Percentiles rank a stretch among this genome's conserved stretches.
Conservation (phyloP, 306 rosid genomes). For the Crotalaria pallida region DNA sequence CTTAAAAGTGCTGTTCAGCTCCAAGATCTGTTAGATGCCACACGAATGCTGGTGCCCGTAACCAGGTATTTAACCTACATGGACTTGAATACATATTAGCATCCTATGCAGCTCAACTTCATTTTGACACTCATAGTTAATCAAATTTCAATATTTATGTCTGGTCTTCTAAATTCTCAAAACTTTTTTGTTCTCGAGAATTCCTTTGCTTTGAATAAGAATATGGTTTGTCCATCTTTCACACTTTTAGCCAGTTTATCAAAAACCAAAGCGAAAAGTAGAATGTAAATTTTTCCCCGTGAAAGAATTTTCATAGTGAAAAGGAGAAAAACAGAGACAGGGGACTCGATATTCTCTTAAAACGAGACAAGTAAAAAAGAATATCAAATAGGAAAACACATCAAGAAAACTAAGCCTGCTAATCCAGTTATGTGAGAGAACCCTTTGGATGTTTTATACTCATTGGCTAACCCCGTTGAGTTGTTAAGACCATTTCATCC, state of each 20-base stretch:
- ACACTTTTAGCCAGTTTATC: background rate
- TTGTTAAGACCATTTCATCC: background rate
- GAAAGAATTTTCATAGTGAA: background rate
- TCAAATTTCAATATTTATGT: background rate
- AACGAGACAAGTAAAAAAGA: background rate
- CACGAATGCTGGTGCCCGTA: constrained; percentile 92
- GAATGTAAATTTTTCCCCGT: background rate
- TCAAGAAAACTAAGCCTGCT: background rate
- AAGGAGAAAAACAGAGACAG: background rate
- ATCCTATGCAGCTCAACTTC: background rate
- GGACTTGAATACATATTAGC: background rate
- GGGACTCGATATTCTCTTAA: background rate
- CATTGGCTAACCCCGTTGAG: background rate
- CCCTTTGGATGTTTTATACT: background rate
- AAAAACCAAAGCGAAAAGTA: background rate
- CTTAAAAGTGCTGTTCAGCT: constrained; percentile 94
- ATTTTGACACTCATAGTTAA: background rate
- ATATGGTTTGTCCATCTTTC: background rate
- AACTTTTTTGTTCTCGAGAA: background rate
- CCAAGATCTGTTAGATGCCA: constrained; percentile 96
- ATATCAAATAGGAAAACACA: background rate
- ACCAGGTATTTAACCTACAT: constrained; percentile 49
- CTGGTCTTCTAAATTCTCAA: background rate
- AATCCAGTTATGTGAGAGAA: background rate
- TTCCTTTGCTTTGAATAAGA: background rate